Conservation (phyloP, 179 eudicot genomes). For the Corrigiola litoralis region DNA sequence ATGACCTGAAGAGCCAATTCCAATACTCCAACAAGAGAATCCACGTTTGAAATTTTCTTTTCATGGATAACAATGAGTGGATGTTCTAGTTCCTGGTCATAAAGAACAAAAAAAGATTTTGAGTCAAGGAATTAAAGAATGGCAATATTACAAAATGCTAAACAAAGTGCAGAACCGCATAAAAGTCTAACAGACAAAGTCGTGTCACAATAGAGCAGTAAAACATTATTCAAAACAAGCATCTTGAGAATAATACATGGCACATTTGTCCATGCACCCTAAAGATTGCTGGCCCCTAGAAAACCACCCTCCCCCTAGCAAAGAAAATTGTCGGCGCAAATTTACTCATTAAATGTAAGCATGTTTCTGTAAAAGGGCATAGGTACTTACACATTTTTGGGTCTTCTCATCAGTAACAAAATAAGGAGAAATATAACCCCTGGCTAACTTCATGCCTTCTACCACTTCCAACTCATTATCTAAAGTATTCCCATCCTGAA, state of each 20-base stretch:
- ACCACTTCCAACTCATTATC: constrained; percentile 90
- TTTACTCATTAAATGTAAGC: background rate
- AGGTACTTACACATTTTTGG: constrained; percentile 70
- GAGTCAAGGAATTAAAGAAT: background rate
- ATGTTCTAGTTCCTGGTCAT: constrained; percentile 81
- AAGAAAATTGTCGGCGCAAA: background rate
- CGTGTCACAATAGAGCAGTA: too few relatives aligned
- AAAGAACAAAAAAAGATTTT: background rate
- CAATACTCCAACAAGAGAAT: constrained; percentile 61
- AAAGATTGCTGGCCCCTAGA: too few relatives aligned
- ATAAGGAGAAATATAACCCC: constrained; percentile 96
- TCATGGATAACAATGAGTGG: constrained; percentile 84
- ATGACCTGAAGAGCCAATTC: constrained; percentile 82
- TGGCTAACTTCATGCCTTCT: constrained; percentile 92
- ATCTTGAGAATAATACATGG: too few relatives aligned
- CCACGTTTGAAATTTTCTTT: constrained; percentile 76
- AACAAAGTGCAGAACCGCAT: background rate
- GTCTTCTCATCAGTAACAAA: constrained; percentile 81
- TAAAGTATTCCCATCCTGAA: constrained; percentile 88
- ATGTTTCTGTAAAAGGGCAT: background rate
- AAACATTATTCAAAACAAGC: too few relatives aligned
- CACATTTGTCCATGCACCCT: too few relatives aligned
- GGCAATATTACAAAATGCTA: background rate
- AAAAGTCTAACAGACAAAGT: too few relatives aligned
- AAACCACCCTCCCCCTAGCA: too few relatives aligned